phyloP scores from a whole-genome alignment of 257 asterid species.

The Solanum acaule region DNA sequence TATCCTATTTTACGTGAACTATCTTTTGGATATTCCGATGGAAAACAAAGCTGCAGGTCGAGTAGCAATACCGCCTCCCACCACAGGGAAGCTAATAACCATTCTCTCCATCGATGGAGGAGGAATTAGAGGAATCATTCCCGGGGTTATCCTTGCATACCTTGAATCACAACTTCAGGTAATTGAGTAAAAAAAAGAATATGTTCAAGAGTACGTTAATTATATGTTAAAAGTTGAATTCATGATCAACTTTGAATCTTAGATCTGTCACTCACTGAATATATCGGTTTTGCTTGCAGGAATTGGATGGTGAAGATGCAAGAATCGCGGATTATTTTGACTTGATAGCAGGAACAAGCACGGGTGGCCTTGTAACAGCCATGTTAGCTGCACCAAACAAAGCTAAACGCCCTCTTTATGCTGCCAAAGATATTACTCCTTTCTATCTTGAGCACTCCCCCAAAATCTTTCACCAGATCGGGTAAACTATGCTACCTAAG shows the following conservation, averaged over 20 bases:
- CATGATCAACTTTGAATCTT: background rate
- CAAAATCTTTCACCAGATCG: slow-evolving; percentile 35
- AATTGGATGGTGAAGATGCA: slow-evolving; percentile 35
- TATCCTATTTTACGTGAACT: background rate
- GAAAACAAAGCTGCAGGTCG: background rate
- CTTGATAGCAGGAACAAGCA: slow-evolving; percentile 48
- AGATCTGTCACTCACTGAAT: background rate
- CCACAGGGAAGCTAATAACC: slow-evolving; percentile 26
- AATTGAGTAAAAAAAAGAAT: background rate
- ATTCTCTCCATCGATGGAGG: slow-evolving; percentile 52
- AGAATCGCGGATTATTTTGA: slow-evolving; percentile 51
- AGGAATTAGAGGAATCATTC: slow-evolving; percentile 52
- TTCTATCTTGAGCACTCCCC: slow-evolving; percentile 35
- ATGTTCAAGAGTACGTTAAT: too few relatives aligned
- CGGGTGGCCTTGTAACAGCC: slow-evolving; percentile 45
- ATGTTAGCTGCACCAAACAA: slow-evolving; percentile 42
- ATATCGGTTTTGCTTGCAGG: slow-evolving; percentile 9
- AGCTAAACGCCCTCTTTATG: slow-evolving; percentile 29
- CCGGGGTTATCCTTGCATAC: slow-evolving; percentile 29
- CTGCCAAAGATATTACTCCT: slow-evolving; percentile 46
- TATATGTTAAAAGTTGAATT: too few relatives aligned
- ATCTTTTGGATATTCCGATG: background rate
- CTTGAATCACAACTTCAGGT: slow-evolving; percentile 58
- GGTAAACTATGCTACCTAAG: background rate
- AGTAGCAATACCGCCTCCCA: slow-evolving; percentile 18